Base-by-base conservation (phyloP, 2,329 filamentous ascomycete genomes). In the Pseudonectria buxi region DNA sequence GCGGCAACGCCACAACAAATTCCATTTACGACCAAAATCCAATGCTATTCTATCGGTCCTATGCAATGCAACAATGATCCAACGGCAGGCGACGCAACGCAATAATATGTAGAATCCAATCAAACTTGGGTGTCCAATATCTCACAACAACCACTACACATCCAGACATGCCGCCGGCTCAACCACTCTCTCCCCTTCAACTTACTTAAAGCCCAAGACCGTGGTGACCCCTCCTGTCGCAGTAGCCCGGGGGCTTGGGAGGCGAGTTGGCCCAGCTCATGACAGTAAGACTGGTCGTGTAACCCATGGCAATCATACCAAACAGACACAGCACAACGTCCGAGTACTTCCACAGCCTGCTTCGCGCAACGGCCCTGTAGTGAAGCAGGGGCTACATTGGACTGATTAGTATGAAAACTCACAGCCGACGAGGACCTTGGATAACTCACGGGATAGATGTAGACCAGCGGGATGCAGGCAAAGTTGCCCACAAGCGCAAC, bases 401-500 rank as follows among this genome's bases (percentile, higher is more conserved):
- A 22, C 28, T 51, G 30, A 54, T 70, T 44, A 71, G 59, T 29
- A 34, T 28, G 24, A 14, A 3, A 5, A 3, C 13, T 26, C 4
- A 3, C 3, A 1, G 18, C 18, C 10, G 14, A 30, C 16, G 25
- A 32, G 16, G 35, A 35, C 14, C 16, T 11, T 16, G 6, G 15
- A 26, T 13, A 15, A 78, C 86, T 74, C 74, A 95, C 89, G 46
- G 92, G 94, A 58, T 98, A 98, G 35, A 98, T 94, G 56, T 94
- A 96, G 43, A 96, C 92, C 39, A 98, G 69, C 29, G 92, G 92
- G 50, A 98, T 92, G 58, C 92, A 98, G 42, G 92, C 92, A 69
- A 98, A 98, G 62, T 89, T 95, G 46, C 92, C 92, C 14, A 98
- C 89, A 26, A 98, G 72, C 14, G 88, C 84, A 24, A 98, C 94